Evolutionary conservation across 2,329 filamentous ascomycete genomes (phyloP).

Genomic region (Tolypocladium amazonense): DNA sequence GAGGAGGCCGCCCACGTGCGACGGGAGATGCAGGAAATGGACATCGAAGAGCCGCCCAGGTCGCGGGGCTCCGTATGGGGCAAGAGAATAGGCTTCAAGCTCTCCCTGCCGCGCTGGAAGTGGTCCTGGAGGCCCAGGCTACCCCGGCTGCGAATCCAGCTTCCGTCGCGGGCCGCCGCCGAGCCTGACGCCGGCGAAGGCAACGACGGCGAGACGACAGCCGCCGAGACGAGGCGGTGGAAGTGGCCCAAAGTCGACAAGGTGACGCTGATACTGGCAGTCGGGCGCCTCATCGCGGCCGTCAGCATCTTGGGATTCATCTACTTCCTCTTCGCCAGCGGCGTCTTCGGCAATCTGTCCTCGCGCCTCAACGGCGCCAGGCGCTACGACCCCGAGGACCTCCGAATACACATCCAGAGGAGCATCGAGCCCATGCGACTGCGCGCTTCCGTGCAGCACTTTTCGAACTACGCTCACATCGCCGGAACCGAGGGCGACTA

Average conservation of each 20-base stretch:
- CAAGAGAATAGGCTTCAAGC: slow-evolving; percentile 42
- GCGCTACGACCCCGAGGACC: slow-evolving; percentile 69
- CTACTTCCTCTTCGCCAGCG: slow-evolving; percentile 77
- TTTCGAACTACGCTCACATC: slow-evolving; percentile 78
- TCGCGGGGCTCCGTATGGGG: slow-evolving; percentile 36
- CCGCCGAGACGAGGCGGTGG: slow-evolving; percentile 13
- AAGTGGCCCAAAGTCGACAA: slow-evolving; percentile 28
- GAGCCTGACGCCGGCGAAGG: slow-evolving; percentile 5
- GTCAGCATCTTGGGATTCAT: slow-evolving; percentile 66
- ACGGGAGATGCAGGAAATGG: slow-evolving; percentile 81
- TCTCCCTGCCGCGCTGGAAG: slow-evolving; percentile 43
- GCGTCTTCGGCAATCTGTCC: slow-evolving; percentile 62
- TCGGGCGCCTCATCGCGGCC: slow-evolving; percentile 65
- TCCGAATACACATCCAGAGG: slow-evolving; percentile 64
- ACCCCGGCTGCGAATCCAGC: slow-evolving; percentile 38
- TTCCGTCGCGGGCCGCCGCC: slow-evolving; percentile 27
- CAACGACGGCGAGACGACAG: slow-evolving; percentile 9
- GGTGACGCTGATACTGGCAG: slow-evolving; percentile 43
- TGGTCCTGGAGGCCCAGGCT: slow-evolving; percentile 44
- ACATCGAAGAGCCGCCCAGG: slow-evolving; percentile 59
- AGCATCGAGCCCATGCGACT: slow-evolving; percentile 61
- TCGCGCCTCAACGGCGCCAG: slow-evolving; percentile 55
- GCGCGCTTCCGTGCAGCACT: slow-evolving; percentile 62
- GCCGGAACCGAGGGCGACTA: slow-evolving; percentile 92
- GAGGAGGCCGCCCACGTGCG: slow-evolving; percentile 58